Evolutionary conservation across 495 filamentous ascomycete species (phyloP).

Genomic region (Cryomyces minteri): DNA sequence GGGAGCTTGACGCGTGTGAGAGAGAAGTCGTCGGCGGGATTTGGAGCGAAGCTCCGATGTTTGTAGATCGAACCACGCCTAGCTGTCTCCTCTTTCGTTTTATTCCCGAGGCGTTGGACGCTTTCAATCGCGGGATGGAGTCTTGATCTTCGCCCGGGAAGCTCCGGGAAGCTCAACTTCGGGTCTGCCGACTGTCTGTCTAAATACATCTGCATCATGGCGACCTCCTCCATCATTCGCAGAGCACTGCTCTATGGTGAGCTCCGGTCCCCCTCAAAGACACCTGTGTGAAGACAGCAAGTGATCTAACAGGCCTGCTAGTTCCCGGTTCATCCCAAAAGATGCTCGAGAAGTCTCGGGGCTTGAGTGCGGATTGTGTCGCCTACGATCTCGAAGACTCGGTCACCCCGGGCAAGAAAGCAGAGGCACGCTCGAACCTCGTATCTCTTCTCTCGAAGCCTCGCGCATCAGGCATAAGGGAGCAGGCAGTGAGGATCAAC

Average conservation of each 20-base stretch:
- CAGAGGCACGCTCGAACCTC: constrained; percentile 40
- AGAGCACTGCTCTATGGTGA: constrained; percentile 72
- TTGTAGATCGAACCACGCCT: too few species aligned
- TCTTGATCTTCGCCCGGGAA: too few species aligned
- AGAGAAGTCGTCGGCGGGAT: too few species aligned
- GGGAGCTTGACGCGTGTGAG: neutral
- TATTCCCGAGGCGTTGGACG: neutral
- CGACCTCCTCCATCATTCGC: constrained; percentile 35
- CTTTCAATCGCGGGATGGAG: too few species aligned
- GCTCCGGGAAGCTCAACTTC: too few species aligned
- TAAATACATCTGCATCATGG: neutral
- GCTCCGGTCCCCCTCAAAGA: constrained; percentile 3
- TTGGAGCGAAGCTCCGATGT: too few species aligned
- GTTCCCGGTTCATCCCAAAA: constrained; percentile 73
- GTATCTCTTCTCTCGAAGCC: constrained; percentile 37
- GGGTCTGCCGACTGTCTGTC: too few species aligned
- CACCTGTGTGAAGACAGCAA: neutral
- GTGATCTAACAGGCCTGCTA: constrained; percentile 15
- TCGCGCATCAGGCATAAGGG: constrained; percentile 38
- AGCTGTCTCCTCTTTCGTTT: too few species aligned
- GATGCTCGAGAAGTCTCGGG: constrained; percentile 66
- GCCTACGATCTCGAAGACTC: constrained; percentile 92
- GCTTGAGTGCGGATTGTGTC: constrained; percentile 57
- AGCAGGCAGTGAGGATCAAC: constrained; percentile 80
- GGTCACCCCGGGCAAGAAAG: constrained; percentile 50